A percentile compares a stretch with the other conserved stretches of the same genome.
These are phyloP conservation scores for Globisporangium middletonii DNA, from an alignment of 352 stramenopile species.

Conservation along the genomic window DNA sequence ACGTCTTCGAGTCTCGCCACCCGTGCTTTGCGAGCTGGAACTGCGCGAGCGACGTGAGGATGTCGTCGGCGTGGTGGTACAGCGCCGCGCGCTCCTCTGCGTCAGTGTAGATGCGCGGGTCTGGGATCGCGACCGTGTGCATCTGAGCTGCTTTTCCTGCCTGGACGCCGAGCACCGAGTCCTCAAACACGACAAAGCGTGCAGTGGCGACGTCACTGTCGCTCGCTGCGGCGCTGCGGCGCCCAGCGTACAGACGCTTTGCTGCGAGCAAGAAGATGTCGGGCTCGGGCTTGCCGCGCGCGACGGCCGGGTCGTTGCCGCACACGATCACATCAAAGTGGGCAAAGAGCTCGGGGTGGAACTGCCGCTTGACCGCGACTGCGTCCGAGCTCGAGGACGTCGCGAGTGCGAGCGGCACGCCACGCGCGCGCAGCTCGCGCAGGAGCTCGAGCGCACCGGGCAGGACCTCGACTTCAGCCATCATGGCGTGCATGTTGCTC, in stretches of 20 bases:
- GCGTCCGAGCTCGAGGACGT: slow-evolving; percentile 65
- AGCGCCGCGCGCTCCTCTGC: slow-evolving; percentile 31
- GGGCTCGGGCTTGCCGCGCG: slow-evolving; percentile 63
- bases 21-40: slow-evolving; percentile 57
- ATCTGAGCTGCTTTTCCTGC: slow-evolving; percentile 59
- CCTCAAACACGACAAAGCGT: slow-evolving; percentile 69
- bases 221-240: slow-evolving; percentile 6
- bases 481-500: slow-evolving; percentile 49
- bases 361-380: slow-evolving; percentile 56
- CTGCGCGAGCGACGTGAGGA: slow-evolving; percentile 51
- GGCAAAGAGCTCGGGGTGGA: slow-evolving; percentile 68
- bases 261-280: slow-evolving; percentile 77
- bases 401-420: slow-evolving; percentile 60
- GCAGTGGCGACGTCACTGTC: slow-evolving; percentile 2
- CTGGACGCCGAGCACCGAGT: slow-evolving; percentile 62
- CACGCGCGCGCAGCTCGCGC: slow-evolving; percentile 31
- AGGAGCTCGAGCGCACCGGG: slow-evolving; percentile 48
- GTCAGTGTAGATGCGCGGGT: slow-evolving; percentile 57
- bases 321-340: slow-evolving; percentile 72
- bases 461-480: slow-evolving; percentile 42
- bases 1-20: slow-evolving; percentile 17
- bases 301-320: slow-evolving; percentile 65
- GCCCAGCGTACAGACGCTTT: slow-evolving; percentile 40
- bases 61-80: slow-evolving; percentile 54
- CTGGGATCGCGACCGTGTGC: slow-evolving; percentile 65